Conservation (phyloP, 75 land plant species). For the Selaginella moellendorffii region DNA sequence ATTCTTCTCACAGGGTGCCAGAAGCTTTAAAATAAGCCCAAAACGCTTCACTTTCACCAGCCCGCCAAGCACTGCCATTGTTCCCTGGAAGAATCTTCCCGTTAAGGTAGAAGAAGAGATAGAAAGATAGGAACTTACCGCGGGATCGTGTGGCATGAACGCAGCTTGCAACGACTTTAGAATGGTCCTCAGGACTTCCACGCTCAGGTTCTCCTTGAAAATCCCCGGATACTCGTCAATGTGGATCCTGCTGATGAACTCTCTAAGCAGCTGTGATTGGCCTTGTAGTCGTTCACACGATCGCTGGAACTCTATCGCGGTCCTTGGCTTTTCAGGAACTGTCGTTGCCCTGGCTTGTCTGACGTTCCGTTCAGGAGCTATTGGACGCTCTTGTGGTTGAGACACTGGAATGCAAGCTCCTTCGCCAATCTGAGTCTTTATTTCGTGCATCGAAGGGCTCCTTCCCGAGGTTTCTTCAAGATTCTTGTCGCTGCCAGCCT, state of each 20-base stretch:
- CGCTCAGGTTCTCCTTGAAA: conserved; percentile 16
- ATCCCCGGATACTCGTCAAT: conserved; percentile 11
- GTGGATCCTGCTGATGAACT: conserved; percentile 14
- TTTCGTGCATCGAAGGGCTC: conserved; percentile 1
- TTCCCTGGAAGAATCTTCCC: too few relatives aligned
- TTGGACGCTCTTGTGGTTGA: too few relatives aligned
- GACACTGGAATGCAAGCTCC: too few relatives aligned
- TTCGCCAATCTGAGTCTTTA: background rate
- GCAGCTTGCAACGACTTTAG: conserved; percentile 8
- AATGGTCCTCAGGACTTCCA: conserved; percentile 7
- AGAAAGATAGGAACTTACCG: too few relatives aligned
- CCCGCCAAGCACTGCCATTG: conserved; percentile 6
- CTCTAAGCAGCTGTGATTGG: conserved; percentile 7
- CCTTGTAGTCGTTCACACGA: conserved; percentile 1
- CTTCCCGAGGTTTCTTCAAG: background rate
- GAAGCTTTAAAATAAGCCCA: conserved; percentile 9
- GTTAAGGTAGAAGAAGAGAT: too few relatives aligned
- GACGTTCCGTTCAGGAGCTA: too few relatives aligned
- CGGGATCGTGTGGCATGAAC: conserved; percentile 14
- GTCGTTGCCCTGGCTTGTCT: background rate
- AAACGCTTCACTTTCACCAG: conserved; percentile 15
- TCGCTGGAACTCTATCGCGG: conserved; percentile 22
- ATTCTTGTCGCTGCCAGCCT: background rate
- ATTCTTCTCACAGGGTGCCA: background rate
- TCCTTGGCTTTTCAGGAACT: conserved; percentile 7